Percentiles rank a stretch among this genome's conserved stretches.
These are phyloP conservation scores for Parathielavia appendiculata DNA, from an alignment of 495 filamentous ascomycete genomes.

Conservation along the genomic window DNA sequence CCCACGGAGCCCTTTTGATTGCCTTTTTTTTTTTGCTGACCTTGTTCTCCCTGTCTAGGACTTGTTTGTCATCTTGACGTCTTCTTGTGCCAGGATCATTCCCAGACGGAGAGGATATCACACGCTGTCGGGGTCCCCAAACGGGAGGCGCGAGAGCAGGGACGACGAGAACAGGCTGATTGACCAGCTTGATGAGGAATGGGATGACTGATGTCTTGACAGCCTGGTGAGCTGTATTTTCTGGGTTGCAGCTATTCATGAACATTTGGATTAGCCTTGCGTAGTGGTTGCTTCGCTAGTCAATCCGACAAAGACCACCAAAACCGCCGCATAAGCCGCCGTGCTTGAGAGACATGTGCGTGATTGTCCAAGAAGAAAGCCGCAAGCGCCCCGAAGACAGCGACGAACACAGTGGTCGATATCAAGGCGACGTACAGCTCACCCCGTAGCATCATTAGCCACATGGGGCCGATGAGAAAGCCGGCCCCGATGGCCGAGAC, in stretches of 20 bases:
- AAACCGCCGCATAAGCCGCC: neutral
- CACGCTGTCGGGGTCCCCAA: slow-evolving; percentile 46
- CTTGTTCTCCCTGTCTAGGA: slow-evolving; percentile 53
- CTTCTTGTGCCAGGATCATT: slow-evolving; percentile 65
- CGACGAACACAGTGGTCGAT: neutral
- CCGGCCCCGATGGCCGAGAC: neutral
- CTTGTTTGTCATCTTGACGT: slow-evolving; percentile 70
- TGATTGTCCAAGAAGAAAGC: neutral
- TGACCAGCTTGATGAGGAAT: slow-evolving; percentile 95
- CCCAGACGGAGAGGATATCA: slow-evolving; percentile 60
- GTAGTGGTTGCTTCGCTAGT: neutral
- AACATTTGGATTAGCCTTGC: neutral
- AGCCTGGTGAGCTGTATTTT: neutral
- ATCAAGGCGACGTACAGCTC: neutral
- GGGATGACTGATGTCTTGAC: slow-evolving; percentile 47
- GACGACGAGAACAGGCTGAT: slow-evolving; percentile 93
- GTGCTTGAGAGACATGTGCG: neutral
- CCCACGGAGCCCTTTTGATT: neutral
- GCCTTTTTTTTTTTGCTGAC: neutral
- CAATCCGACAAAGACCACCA: neutral
- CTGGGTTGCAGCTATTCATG: no score
- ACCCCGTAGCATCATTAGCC: neutral
- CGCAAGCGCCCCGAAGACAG: neutral
- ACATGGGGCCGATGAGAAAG: neutral
- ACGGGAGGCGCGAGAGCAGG: slow-evolving; percentile 44